Base-by-base conservation (phyloP, 164 flowering plant species). In the Akebia trifoliata region DNA sequence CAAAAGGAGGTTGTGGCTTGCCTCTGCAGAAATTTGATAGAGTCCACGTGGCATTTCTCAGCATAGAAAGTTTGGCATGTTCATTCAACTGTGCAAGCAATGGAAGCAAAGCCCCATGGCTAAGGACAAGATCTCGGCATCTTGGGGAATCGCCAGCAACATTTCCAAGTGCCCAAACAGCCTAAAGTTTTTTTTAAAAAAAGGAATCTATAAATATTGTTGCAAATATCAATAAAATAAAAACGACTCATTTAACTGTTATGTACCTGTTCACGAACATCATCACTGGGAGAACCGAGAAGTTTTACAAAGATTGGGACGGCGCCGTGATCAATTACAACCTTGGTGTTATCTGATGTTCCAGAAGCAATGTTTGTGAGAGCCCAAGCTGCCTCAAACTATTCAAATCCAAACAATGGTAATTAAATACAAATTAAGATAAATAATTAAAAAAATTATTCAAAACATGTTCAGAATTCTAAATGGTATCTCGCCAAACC, bases 371-470 rank as follows among this genome's bases (percentile, higher is more conserved):
- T 78, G 61, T 85, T 80, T 50, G 87, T 81, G 44, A 85, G 86
- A 8, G 91, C 87, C 92, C 88, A 84, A 60, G 90, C 90, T 36
- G 89, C 95, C 70, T 87, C 95, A 75, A 84, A 81, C 95, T 86
- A 65, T 4, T 61, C n/a, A 56, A 54, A 29, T 5, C n/a, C 11
- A 57, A 45, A n/a, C 7, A 9, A 15, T 20, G 17, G 18, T 24
- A 32, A 6, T 22, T 3, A 53, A 59, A 32, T 0, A 25, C 18
- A 2, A 24, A 15, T 20, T n/a, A 21, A 15, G 8, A 10, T 18
- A 15, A n/a, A 8, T 3, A 2, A 32, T 20, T 20, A 42, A 25
- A 11, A 11, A 30, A 50, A 2, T 26, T n/a, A 9, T 21, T n/a
- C 1, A 57, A 60, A 6, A 5, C 30, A 30, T 20, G 21, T 7